Base-by-base conservation (phyloP, 106 monocot genomes). In the Allium fistulosum region DNA sequence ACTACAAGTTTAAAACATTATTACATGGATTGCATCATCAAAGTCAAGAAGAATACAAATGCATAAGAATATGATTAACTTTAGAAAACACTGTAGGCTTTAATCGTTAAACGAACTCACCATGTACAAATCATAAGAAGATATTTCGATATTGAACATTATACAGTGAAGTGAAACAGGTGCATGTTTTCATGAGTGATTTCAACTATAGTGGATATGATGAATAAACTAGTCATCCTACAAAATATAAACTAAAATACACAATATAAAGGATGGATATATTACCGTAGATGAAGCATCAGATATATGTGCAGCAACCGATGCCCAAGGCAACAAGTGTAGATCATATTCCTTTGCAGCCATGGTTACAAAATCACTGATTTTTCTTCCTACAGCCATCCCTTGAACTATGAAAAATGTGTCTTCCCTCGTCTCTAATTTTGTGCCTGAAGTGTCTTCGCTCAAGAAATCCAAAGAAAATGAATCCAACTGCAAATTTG, bases 291-390 rank as follows among this genome's bases (percentile, higher is more conserved):
- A 57, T 16, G 71, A 69, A 15, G 46, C 69, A 77, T 84, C 76
- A 72, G 96, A 83, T 68, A 92, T 76, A 75, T 88, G 86, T 68
- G 89, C 84, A 22, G 92, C 97, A 78, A 92, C 78, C 80, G 97
- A 92, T 53, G 86, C 97, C 88, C 86, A 92, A 56, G 97, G 97
- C 17, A 97, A 72, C 49, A 97, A 76, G 59, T 82, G 89, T 79
- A 92, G 72, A 78, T 92, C 86, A 83, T 97, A 89, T 68, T 92
- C 86, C 58, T 82, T 92, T 1, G 82, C 80, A 70, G 92, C 97
- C 63, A 73, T 52, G 49, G 77, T 60, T 68, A 87, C 86, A 79
- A 97, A 92, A 53, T n/a, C 17, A 69, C 86, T 84, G 68, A 92
- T 78, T 75, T 67, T 78, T 75, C 92, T 97, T 10, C 75, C 78